Evolutionary conservation across 2,329 filamentous ascomycete species (phyloP).

Genomic region (Alternaria sp.): DNA sequence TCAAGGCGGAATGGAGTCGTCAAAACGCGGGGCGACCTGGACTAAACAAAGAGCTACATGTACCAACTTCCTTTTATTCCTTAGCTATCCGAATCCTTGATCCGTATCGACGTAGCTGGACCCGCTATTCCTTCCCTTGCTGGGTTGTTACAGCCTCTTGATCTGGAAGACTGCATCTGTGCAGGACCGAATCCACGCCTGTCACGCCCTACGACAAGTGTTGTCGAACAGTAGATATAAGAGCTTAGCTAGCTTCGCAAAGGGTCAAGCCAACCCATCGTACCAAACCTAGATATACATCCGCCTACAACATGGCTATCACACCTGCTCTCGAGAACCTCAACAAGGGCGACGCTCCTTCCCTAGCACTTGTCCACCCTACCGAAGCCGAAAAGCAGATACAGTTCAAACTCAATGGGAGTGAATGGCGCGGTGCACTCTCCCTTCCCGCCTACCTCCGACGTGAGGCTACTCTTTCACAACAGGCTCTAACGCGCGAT

Average conservation of each 20-base stretch:
- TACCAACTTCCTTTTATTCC: slow-evolving; percentile 10
- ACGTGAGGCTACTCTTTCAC: slow-evolving; percentile 63
- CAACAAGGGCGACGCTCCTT: slow-evolving; percentile 60
- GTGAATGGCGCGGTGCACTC: slow-evolving; percentile 67
- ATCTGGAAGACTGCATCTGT: slow-evolving; percentile 3
- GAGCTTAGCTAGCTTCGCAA: neutral
- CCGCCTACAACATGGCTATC: slow-evolving; percentile 33
- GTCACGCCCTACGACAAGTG: slow-evolving; percentile 18
- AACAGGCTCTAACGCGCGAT: slow-evolving; percentile 62
- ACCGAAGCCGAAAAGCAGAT: slow-evolving; percentile 63
- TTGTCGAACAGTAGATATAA: slow-evolving; percentile 7
- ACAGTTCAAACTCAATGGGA: slow-evolving; percentile 63
- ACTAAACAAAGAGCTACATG: slow-evolving; percentile 16
- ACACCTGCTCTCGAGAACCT: slow-evolving; percentile 40
- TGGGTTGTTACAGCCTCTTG: slow-evolving; percentile 11
- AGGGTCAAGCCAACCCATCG: neutral
- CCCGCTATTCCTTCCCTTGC: slow-evolving; percentile 11
- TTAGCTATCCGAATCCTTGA: slow-evolving; percentile 5
- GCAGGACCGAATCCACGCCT: slow-evolving; percentile 6
- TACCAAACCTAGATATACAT: neutral
- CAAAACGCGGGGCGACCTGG: slow-evolving; percentile 23
- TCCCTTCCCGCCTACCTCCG: slow-evolving; percentile 64
- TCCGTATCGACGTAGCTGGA: slow-evolving; percentile 4
- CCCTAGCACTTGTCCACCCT: slow-evolving; percentile 63
- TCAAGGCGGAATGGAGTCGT: slow-evolving; percentile 1